Base-by-base conservation (phyloP, 345 rosid genomes). In the Schrenkiella parvula region DNA sequence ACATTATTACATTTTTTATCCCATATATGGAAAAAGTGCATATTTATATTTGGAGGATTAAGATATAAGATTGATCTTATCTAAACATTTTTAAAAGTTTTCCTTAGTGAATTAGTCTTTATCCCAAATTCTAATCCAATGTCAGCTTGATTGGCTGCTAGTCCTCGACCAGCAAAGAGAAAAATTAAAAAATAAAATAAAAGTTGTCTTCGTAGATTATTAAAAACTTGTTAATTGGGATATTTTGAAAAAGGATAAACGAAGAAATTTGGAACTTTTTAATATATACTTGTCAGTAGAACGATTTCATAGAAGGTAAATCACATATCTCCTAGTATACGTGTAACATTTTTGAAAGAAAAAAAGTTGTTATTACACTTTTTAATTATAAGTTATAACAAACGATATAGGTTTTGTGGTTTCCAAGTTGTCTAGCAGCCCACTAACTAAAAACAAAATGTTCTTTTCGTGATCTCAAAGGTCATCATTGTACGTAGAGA, bases 21-120 rank as follows among this genome's bases (percentile, higher is more conserved):
- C 47, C 19, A 29, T 25, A 35, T 8, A 22, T n/a, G 44, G 19
- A 23, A 53, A 59, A 44, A 1, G 3, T 9, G 13, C 15, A 44
- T 56, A 26, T 25, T 44, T 54, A 37, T 55, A n/a, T 34, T 44
- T 64, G 56, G 13, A 43, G 22, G 31, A 52, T 53, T 62, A 22
- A 51, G 25, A 28, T 39, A 51, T 22, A 25, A 55, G 31, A 46
- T 55, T 65, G 72, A 57, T 57, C 78, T 73, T 73, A 73, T 73
- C 66, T 73, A 73, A 56, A 66, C 41, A 14, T 10, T 44, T 23
- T 22, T 18, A 44, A 44, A 56, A 7, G 14, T 63, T 12, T 23
- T 13, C 28, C 46, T 23, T 5, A 35, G 12, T 55, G 56, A 64
- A 34, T 44, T 35, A 13, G 29, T 65, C 59, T 21, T 64, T 73